A percentile compares a stretch with the other conserved stretches of the same genome.
Conservation (phyloP, 345 rosid genomes). For the Geranium brycei region DNA sequence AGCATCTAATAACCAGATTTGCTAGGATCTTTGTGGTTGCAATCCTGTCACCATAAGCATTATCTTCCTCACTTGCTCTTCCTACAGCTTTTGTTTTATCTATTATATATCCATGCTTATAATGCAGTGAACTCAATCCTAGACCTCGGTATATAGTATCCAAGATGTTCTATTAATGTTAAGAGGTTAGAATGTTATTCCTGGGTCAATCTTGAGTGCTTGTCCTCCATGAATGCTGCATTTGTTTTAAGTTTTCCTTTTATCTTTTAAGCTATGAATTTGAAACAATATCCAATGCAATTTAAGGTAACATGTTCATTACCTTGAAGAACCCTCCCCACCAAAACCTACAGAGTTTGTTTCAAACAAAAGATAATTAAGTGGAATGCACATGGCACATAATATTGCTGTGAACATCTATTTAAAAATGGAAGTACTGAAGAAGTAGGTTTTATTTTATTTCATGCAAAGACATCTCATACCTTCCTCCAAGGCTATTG, state of each 20-base stretch:
- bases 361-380: background rate
- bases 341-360: conserved; percentile 57
- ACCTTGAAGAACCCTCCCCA: conserved; percentile 87
- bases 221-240: background rate
- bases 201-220: background rate
- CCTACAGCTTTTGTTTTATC: background rate
- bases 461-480: conserved; percentile 6
- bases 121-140: background rate
- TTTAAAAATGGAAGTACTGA: background rate
- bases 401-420: background rate
- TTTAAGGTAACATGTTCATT: conserved; percentile 7
- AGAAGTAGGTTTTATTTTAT: background rate
- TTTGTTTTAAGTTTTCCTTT: background rate
- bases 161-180: background rate
- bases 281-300: background rate
- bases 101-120: background rate
- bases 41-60: background rate
- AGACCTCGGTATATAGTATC: background rate
- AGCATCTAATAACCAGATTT: background rate
- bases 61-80: background rate
- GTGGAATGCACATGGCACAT: background rate
- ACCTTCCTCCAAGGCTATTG: conserved; percentile 79
- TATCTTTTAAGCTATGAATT: background rate
- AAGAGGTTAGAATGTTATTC: background rate
- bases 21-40: background rate